phyloP scores from a whole-genome alignment of 768 basidiomycete species.

The Lepiota venenata region DNA sequence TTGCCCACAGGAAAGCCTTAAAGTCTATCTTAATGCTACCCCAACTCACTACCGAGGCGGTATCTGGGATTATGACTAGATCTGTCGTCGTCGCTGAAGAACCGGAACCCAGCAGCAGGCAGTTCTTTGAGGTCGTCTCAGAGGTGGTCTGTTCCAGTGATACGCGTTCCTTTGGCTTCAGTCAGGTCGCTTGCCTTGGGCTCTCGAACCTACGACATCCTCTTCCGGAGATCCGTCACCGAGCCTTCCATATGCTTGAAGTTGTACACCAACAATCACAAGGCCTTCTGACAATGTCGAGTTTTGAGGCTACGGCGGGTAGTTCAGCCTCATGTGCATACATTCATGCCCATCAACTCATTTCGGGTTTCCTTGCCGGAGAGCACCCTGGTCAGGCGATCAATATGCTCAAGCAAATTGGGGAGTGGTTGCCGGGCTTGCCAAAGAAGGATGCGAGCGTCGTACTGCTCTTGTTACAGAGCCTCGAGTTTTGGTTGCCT shows the following conservation, averaged over 20 bases:
- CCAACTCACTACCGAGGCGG: slow-evolving; percentile 49
- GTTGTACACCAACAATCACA: slow-evolving; percentile 63
- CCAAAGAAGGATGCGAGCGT: slow-evolving; percentile 43
- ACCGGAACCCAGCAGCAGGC: slow-evolving; percentile 50
- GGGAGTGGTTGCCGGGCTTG: slow-evolving; percentile 68
- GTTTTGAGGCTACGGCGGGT: slow-evolving; percentile 69
- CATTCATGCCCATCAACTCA: slow-evolving; percentile 72
- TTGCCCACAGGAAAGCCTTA: slow-evolving; percentile 63
- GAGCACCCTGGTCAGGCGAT: slow-evolving; percentile 67
- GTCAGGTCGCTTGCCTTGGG: slow-evolving; percentile 73
- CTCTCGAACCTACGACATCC: slow-evolving; percentile 84
- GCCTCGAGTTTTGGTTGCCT: slow-evolving; percentile 81
- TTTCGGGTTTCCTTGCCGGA: slow-evolving; percentile 76
- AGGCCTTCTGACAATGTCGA: slow-evolving; percentile 66
- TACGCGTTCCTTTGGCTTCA: slow-evolving; percentile 62
- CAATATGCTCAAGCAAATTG: slow-evolving; percentile 66
- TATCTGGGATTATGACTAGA: slow-evolving; percentile 64
- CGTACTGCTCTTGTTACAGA: slow-evolving; percentile 64
- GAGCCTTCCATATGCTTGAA: slow-evolving; percentile 77
- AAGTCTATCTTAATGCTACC: slow-evolving; percentile 61
- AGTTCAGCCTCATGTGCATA: slow-evolving; percentile 76
- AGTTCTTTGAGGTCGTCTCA: slow-evolving; percentile 77
- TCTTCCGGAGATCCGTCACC: slow-evolving; percentile 56
- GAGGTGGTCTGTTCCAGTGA: slow-evolving; percentile 58
- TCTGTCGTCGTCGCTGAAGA: slow-evolving; percentile 61